Base-by-base conservation (phyloP, 441 rosid genomes). In the Isatis lusitanica region DNA sequence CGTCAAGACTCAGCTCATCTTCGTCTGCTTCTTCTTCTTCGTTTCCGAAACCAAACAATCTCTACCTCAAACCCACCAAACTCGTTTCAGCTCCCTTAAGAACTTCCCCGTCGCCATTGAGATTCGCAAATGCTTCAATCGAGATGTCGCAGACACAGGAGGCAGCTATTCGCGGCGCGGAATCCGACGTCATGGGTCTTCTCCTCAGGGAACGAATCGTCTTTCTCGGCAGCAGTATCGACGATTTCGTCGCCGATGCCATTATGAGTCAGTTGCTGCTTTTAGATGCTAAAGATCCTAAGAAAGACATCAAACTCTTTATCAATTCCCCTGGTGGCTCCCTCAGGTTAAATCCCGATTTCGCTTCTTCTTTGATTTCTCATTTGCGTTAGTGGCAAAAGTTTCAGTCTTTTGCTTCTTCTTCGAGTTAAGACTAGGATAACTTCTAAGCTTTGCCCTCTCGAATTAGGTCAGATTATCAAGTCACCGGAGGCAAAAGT, bases 271-370 rank as follows among this genome's bases (percentile, higher is more conserved):
- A 90, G 68, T 79, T 95, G 75, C 81, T 95, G 66, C 87, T 95
- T 35, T 80, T 95, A 72, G 99, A 92, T 65, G 96, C 98, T 76
- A 92, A 90, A 81, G 96, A 94, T 71, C 91, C 87, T 42, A 89
- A 87, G 35, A 87, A 85, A 74, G 99, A 94, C 77, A 94, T 94
- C 67, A 88, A 91, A 53, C 97, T 94, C 76, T 90, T 94, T 73
- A 73, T 94, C 66, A 92, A 92, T 59, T 90, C 90, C 13, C 83
- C 90, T 30, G 98, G 99, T 28, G 99, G 99, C 2, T 92, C 99
- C 57, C 89, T 92, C 80, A 94, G 99, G 99, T 91, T 38, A 2
- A 28, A 7, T 63, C 21, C 13, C 31, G 4, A 53, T 59, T 75
- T 40, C 43, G 7, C 9, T 36, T 35, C 39, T 12, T 47, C 35